Evolutionary conservation across 805 yeast species (phyloP), one percentile per base, ranked within the genome.

Genomic region (Yamadazyma nakazawae): DNA sequence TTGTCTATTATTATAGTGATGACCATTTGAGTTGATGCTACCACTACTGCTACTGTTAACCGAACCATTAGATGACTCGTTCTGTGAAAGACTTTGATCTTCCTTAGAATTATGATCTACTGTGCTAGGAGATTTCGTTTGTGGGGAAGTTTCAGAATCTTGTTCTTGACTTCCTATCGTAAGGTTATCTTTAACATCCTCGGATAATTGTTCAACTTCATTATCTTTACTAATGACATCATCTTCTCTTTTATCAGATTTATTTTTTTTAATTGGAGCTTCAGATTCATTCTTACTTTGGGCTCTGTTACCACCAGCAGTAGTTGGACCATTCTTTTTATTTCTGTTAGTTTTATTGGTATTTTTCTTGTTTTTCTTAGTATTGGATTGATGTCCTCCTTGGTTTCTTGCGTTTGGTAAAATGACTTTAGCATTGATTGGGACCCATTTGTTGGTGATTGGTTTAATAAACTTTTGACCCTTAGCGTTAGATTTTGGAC

Each of bases 381-480:
- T 56, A 50, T 59, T 60, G 53, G 57, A 61, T 57, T 14, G 37
- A 51, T 51, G 42, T 52, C 53, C 37, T 30, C 34, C 43, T 36
- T 30, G 37, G 18, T 36, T 31, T 59, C 72, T 67, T n/a, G 70
- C 54, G 51, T 57, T 63, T 28, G 74, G 68, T 53, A 72, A 64
- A 34, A 63, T 64, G 24, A 72, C 74, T 52, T 72, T 72, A 28
- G 75, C 75, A 43, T 54, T 62, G 45, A 72, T 66, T 14, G 77
- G 77, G 21, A 72, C 73, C 77, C 77, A 72, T 53, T 72, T 69
- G 52, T 62, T 70, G 43, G 72, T 67, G 52, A 61, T 59, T 16
- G 75, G 72, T 54, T 71, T 72, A 52, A 67, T 64, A 52, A 69
- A 68, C 51, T 70, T 69, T 47, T 64, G 70, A 16, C 57, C 39